Evolutionary conservation across 2,329 filamentous ascomycete genomes (phyloP).

Genomic region (Zymoseptoria brevis): DNA sequence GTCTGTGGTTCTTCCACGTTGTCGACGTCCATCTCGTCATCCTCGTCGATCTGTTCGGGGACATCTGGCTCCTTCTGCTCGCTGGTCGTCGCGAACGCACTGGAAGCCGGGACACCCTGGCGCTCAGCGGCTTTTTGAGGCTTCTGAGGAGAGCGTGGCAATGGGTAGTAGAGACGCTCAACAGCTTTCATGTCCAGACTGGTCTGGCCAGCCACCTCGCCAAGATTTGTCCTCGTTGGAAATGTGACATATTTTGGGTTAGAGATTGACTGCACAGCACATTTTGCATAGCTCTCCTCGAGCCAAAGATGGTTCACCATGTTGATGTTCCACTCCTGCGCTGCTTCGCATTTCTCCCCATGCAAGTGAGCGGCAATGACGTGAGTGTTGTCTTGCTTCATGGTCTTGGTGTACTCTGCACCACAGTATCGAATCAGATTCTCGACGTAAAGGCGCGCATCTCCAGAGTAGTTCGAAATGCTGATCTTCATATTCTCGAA

Average conservation of each 20-base stretch:
- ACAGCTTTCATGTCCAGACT: constrained; percentile 65
- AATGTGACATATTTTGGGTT: constrained; percentile 77
- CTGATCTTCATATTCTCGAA: constrained; percentile 74
- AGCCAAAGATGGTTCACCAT: constrained; percentile 95
- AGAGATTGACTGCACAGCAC: constrained; percentile 64
- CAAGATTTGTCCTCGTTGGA: constrained; percentile 79
- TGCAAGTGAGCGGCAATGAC: constrained; percentile 81
- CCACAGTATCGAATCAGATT: constrained; percentile 80
- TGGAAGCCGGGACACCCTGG: constrained; percentile 17
- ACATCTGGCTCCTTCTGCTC: constrained; percentile 1
- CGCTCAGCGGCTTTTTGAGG: constrained; percentile 15
- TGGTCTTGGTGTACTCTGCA: constrained; percentile 84
- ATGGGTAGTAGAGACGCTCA: constrained; percentile 59
- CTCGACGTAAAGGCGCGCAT: constrained; percentile 86
- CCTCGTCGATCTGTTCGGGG: constrained; percentile 13
- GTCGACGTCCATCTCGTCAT: constrained; percentile 19
- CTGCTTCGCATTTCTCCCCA: constrained; percentile 89
- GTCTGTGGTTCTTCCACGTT: constrained; percentile 15
- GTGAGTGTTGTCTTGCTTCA: constrained; percentile 93
- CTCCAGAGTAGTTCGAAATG: constrained; percentile 91
- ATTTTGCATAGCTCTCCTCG: constrained; percentile 92
- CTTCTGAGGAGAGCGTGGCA: constrained; percentile 21
- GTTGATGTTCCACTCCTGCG: constrained; percentile 82
- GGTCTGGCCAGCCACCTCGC: constrained; percentile 87
- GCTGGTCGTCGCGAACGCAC: constrained; percentile 1